Percentiles rank a stretch among this genome's conserved stretches.
Evolutionary conservation across 768 basidiomycete genomes (phyloP).

Genomic region (Chlorophyllum brunneum): DNA sequence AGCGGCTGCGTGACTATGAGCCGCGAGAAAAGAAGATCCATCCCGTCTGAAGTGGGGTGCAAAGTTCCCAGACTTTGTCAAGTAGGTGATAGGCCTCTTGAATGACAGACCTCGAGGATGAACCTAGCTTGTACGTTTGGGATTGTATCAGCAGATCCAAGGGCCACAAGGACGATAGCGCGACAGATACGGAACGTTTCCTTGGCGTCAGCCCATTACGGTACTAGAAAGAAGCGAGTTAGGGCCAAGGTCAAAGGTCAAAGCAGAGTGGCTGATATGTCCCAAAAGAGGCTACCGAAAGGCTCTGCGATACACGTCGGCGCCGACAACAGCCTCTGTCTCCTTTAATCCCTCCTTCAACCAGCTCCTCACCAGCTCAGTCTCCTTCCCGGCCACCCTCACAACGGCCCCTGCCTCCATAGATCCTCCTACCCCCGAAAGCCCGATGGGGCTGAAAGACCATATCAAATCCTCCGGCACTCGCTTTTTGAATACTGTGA

Average conservation of each 20-base stretch:
- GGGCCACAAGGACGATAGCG: too few species aligned
- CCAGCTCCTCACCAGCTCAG: slow-evolving; percentile 74
- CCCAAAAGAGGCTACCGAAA: slow-evolving; percentile 49
- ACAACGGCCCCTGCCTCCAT: slow-evolving; percentile 52
- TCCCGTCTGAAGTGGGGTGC: too few species aligned
- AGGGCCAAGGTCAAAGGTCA: too few species aligned
- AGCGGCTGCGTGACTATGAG: neutral
- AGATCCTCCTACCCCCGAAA: slow-evolving; percentile 12
- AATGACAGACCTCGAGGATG: too few species aligned
- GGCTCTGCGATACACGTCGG: slow-evolving; percentile 59
- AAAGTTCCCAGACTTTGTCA: too few species aligned
- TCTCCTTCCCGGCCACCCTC: slow-evolving; percentile 71
- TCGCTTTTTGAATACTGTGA: slow-evolving; percentile 61
- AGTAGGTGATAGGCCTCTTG: too few species aligned
- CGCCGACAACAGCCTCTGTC: slow-evolving; percentile 53
- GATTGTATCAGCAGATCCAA: too few species aligned
- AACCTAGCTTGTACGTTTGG: too few species aligned
- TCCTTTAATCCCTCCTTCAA: slow-evolving; percentile 49
- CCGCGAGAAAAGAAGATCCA: neutral
- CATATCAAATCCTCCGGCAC: slow-evolving; percentile 69
- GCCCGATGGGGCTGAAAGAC: slow-evolving; percentile 64
- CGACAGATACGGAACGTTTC: too few species aligned
- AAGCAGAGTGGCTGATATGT: too few species aligned
- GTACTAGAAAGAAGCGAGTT: too few species aligned
- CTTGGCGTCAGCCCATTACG: too few species aligned